These are phyloP conservation scores for Austroboletus festivus DNA, from an alignment of 768 basidiomycete genomes.

Conservation along the genomic window DNA sequence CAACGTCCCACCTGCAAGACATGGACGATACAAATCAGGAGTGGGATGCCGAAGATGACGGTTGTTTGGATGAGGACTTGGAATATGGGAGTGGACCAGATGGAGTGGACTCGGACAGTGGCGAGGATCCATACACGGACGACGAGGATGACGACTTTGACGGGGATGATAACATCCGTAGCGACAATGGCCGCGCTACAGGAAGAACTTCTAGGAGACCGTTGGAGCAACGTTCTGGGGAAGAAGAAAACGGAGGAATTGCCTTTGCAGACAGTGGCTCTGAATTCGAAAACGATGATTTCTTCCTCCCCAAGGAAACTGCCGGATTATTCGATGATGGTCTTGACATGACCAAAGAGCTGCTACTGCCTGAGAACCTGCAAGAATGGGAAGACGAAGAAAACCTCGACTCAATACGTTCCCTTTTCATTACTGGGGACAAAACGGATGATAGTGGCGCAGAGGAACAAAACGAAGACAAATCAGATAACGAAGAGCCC, in stretches of 20 bases:
- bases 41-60: constrained; percentile 18
- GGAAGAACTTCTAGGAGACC: constrained; percentile 41
- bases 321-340: constrained; percentile 42
- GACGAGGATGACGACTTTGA: constrained; percentile 2
- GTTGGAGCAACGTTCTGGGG: constrained; percentile 35
- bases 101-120: constrained; percentile 4
- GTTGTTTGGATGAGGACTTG: constrained; percentile 14
- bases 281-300: constrained; percentile 62
- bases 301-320: constrained; percentile 60
- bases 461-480: constrained; percentile 41
- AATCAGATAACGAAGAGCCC: constrained; percentile 33
- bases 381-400: constrained; percentile 83
- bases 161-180: constrained; percentile 2
- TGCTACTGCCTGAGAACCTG: constrained; percentile 46
- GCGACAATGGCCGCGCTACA: constrained; percentile 49
- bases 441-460: constrained; percentile 33
- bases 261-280: constrained; percentile 81
- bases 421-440: constrained; percentile 86
- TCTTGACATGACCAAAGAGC: constrained; percentile 69
- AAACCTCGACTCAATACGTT: constrained; percentile 80
- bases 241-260: constrained; percentile 41
- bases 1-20: constrained; percentile 28
- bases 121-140: not conserved
- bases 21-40: constrained; percentile 37
- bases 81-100: not conserved